A percentile compares a stretch with the other conserved stretches of the same genome.
phyloP scores from a whole-genome alignment of 306 rosid genomes.

The Parietaria judaica region DNA sequence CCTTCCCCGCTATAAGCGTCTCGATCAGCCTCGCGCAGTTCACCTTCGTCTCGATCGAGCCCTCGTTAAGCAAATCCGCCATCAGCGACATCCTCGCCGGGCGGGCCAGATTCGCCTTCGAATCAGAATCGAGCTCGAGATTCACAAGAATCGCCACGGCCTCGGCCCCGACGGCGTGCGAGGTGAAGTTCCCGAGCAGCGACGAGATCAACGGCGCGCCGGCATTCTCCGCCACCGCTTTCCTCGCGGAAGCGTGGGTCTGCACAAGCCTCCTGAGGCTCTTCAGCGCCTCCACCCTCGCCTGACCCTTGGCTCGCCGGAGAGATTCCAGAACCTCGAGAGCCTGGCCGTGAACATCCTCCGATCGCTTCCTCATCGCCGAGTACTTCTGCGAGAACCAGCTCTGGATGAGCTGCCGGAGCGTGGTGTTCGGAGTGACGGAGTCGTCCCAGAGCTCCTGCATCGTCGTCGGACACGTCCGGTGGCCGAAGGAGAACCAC shows the following conservation, averaged over 20 bases:
- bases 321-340: conserved; percentile 45
- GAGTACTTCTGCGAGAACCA: conserved; percentile 61
- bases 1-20: conserved; percentile 37
- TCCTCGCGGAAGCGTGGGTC: conserved; percentile 35
- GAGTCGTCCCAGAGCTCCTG: conserved; percentile 82
- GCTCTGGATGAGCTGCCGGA: conserved; percentile 43
- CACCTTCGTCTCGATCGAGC: conserved; percentile 65
- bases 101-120: conserved; percentile 36
- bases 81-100: conserved; percentile 62
- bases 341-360: conserved; percentile 56
- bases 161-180: conserved; percentile 75
- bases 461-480: conserved; percentile 79
- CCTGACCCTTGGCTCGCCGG: conserved; percentile 65
- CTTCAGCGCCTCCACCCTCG: conserved; percentile 54
- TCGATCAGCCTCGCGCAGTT: conserved; percentile 62
- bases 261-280: conserved; percentile 40
- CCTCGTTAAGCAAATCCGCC: conserved; percentile 78
- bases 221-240: conserved; percentile 32
- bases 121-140: conserved; percentile 38
- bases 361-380: conserved; percentile 52
- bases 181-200: conserved; percentile 65
- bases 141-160: conserved; percentile 60
- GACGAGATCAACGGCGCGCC: conserved; percentile 43
- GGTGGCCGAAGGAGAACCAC: conserved; percentile 73
- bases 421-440: conserved; percentile 54